Evolutionary conservation across 2,329 filamentous ascomycete genomes (phyloP), one percentile per base, ranked within the genome.

Genomic region (Pestalotiopsis sp.): DNA sequence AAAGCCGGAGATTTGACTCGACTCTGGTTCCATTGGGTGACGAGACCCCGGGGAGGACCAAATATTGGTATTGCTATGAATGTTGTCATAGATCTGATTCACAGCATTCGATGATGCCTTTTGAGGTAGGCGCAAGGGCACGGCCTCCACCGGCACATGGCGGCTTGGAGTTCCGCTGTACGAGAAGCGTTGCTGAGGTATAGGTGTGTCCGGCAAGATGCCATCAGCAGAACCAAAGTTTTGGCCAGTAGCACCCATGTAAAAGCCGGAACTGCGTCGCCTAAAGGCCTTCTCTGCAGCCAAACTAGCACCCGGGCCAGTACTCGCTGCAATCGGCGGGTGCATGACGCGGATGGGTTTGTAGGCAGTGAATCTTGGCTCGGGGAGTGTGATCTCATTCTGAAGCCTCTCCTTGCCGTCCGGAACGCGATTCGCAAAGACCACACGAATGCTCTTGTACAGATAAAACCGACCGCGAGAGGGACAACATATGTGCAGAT

Each of bases 401-500:
- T 91, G 88, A 52, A 99, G 85, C 76, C 92, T 95, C 80, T 98
- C 95, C 78, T 98, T 97, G 56, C 94, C 95, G 74, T 98, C 96
- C 0, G 96, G 95, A 0, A 98, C 95, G 31, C 96, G 90, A 77
- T 98, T 98, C 67, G 96, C 96, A 78, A 99, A 99, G 3, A 99
- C 95, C 45, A 98, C 93, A 14, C 96, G 91, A 69, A 98, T 92
- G 74, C 90, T 94, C 75, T 96, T 97, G 83, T 98, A 96, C 5
- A 99, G 84, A 75, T 94, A 98, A 78, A 91, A 97, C 13, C 95
- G 90, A 5, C 93, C 94, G 71, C 91, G 92, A 0, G 91, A 89
- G 0, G 94, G 92, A 75, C 92, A 95, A 80, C 95, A 98, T 68
- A 99, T 96, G 77, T 98, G 94, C 65, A 99, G 77, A 77, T 99